Evolutionary conservation across 805 yeast species (phyloP), one percentile per base, ranked within the genome.

Genomic region (Vanderwaltozyma tropicalis): DNA sequence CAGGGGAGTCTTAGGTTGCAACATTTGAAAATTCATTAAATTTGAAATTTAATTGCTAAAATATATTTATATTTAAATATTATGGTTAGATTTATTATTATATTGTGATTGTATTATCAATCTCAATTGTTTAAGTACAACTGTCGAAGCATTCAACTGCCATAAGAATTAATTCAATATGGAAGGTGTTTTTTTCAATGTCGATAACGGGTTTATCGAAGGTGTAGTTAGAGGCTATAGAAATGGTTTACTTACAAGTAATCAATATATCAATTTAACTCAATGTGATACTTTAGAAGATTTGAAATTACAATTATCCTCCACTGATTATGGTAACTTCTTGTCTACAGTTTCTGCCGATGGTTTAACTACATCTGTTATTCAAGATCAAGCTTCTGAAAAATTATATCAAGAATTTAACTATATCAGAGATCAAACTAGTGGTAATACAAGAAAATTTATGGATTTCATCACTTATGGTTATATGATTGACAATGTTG

Each of bases 401-500:
- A 85, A 82, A 58, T 66, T 92, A 41, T 81, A 78, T 52, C 76
- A 75, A 30, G 94, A 92, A 59, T 92, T 87, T 64, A 78, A 82
- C 46, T 89, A 87, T 61, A 69, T 92, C 39, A 76, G 82, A 46
- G 73, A 82, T 32, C 95, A 89, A 60, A 78, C 95, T 4, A 78
- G 80, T 26, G 87, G 86, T 42, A 81, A 80, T 25, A 66, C 89
- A 53, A 68, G 85, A 31, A 75, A 78, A 59, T 87, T 89, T 56
- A 72, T 92, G 77, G 96, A 94, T 59, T 94, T 67, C 59, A 86
- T 94, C 57, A 80, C 94, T 32, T 92, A 88, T 57, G 94, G 96
- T 10, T 92, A 94, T 64, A 92, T 92, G 99, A 94, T 92, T 55
- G 98, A 92, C 65, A 92, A 92, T 61, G 95, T 92, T 28, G 84